Base-by-base conservation (phyloP, 129 eudicot genomes). In the Smallanthus sonchifolius region DNA sequence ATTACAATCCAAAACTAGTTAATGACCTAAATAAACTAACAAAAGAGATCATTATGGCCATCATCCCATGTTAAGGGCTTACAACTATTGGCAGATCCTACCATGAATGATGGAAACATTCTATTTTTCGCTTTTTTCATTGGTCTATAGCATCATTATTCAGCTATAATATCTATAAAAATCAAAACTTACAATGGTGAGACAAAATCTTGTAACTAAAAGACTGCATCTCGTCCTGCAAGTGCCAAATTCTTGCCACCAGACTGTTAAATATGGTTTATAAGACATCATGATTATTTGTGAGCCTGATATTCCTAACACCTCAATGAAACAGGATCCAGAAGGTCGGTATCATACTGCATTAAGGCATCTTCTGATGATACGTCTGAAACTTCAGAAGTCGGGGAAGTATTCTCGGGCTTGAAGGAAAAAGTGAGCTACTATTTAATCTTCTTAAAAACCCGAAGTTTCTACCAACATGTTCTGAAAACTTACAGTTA, bases 281-380 rank as follows among this genome's bases (percentile, higher is more conserved):
- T 38, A 60, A 39, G 45, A 52, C 19, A 51, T 61, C 8, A 8
- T 11, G 42, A 20, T 49, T 19, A 79, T 67, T 54, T 66, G 49
- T 14, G 45, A 57, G 55, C 63, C 65, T 11, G 20, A 61, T 69
- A 30, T 30, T 61, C 16, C 10, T 61, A 61, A 48, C 39, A 49
- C 65, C 67, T 61, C 42, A 17, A 10, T 64, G 74, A 79, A 75
- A 69, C 73, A 80, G 84, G 67, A 68, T 70, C 80, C 68, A 80
- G 71, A 42, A 80, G 76, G 67, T 67, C 76, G 1, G 40, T 63
- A 69, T 69, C 80, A 62, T 75, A 68, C 62, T 49, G 67, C 67
- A 68, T 75, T 43, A 80, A 75, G 67, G 84, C 80, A 15, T 80
- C 84, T 62, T 70, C 80, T 49, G 84, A 74, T n/a, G 84, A 80